Base-by-base conservation (phyloP, 2,329 filamentous ascomycete species). In the Ascocoryne sarcoides region DNA sequence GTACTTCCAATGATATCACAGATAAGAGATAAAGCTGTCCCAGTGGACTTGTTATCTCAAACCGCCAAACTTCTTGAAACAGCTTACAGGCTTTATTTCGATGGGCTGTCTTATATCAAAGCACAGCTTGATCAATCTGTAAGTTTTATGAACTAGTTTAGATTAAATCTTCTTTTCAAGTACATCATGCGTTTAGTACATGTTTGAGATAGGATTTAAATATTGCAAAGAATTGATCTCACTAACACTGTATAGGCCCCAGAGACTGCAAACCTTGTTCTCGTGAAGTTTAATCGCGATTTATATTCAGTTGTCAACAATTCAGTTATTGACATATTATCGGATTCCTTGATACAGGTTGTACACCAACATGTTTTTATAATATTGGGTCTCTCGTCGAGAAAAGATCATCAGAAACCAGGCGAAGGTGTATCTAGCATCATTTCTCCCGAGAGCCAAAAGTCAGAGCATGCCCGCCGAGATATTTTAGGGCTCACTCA, bases 261-360 rank as follows among this genome's bases (percentile, higher is more conserved):
- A 18, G 57, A 58, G 32, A 58, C 54, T 21, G 65, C 62, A 39
- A 58, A 60, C 33, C 56, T 58, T 21, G 64, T 64, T 29, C 60
- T 68, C 5, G 56, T 55, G 38, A 73, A 70, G 41, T 82, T 85
- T 52, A 66, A 65, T 12, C 64, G 71, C 36, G 79, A 84, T 47
- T 59, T 84, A 9, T 71, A 82, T 52, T 76, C 79, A 16, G 66
- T 83, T 16, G 70, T 84, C 46, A 71, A 74, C 32, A 81, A 82
- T 56, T 79, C 78, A 8, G 67, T 77, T 43, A 72, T 71, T 2
- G 63, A 64, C 28, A 64, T 68, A 3, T 63, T 83, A 36, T 65
- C 70, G 26, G 62, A 63, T 35, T 72, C 77, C 1, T 58, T 85
- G 17, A 68, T 67, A 31, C 64, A 61, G 31, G 71, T 81, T 28